Evolutionary conservation across 768 basidiomycete genomes (phyloP).

Genomic region (Clavulina sp.): DNA sequence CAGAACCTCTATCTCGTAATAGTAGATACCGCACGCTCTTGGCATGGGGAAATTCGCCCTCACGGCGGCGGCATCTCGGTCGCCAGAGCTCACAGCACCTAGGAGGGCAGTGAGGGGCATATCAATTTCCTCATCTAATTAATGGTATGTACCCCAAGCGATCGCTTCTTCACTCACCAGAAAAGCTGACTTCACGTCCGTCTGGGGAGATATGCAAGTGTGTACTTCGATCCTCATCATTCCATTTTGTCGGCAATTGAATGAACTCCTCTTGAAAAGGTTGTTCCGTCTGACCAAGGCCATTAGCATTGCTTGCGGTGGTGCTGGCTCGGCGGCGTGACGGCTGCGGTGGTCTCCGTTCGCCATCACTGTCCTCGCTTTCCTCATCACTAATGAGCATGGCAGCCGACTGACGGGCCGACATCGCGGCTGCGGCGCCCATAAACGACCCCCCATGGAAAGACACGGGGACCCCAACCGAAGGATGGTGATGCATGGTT

Average conservation of each 20-base stretch:
- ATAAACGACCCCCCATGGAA: too few relatives aligned
- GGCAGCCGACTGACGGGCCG: too few relatives aligned
- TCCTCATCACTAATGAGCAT: too few relatives aligned
- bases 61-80: slow-evolving; percentile 72
- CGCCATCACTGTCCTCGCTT: too few relatives aligned
- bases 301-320: too few relatives aligned
- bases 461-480: too few relatives aligned
- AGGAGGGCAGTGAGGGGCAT: slow-evolving; percentile 10
- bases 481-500: too few relatives aligned
- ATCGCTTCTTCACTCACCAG: slow-evolving; percentile 28
- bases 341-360: too few relatives aligned
- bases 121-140: slow-evolving; percentile 5
- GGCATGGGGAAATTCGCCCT: slow-evolving; percentile 66
- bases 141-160: slow-evolving; percentile 1
- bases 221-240: slow-evolving; percentile 42
- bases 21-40: slow-evolving; percentile 76
- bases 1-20: slow-evolving; percentile 78
- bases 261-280: slow-evolving; percentile 19
- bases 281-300: too few relatives aligned
- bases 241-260: slow-evolving; percentile 63
- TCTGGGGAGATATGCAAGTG: slow-evolving; percentile 46
- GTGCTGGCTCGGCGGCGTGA: too few relatives aligned
- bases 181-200: slow-evolving; percentile 56
- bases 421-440: too few relatives aligned
- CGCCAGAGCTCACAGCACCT: slow-evolving; percentile 40